Evolutionary conservation across 257 asterid species (phyloP).

Genomic region (Jaltomata sinuosa): DNA sequence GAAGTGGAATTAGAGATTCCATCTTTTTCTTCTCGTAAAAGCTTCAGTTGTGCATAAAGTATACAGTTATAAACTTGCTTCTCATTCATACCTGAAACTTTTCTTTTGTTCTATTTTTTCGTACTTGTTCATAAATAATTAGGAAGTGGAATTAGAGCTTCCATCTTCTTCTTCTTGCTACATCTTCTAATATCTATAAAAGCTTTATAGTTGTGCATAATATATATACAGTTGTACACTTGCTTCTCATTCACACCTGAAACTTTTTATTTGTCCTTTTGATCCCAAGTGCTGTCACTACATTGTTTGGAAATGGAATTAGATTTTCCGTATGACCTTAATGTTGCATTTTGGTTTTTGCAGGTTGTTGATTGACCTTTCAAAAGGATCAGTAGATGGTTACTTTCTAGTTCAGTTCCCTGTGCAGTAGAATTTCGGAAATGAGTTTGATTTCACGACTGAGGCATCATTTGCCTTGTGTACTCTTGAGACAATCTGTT

Average conservation of each 20-base stretch:
- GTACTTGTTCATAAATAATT: too few species aligned
- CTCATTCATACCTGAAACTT: too few species aligned
- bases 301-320: neutral
- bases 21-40: too few species aligned
- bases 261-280: neutral
- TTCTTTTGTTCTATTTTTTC: too few species aligned
- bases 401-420: too few species aligned
- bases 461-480: constrained; percentile 32
- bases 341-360: neutral
- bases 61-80: too few species aligned
- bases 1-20: too few species aligned
- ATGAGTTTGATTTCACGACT: constrained; percentile 56
- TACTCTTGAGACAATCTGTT: constrained; percentile 16
- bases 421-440: neutral
- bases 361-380: neutral
- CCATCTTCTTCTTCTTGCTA: too few species aligned
- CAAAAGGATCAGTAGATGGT: neutral
- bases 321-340: neutral
- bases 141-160: too few species aligned
- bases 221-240: neutral
- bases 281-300: neutral
- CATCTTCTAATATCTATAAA: too few species aligned
- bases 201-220: neutral
- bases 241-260: neutral
- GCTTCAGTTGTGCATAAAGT: too few species aligned